Evolutionary conservation across 2,329 filamentous ascomycete genomes (phyloP).

Genomic region (Calonectria fujianensis): DNA sequence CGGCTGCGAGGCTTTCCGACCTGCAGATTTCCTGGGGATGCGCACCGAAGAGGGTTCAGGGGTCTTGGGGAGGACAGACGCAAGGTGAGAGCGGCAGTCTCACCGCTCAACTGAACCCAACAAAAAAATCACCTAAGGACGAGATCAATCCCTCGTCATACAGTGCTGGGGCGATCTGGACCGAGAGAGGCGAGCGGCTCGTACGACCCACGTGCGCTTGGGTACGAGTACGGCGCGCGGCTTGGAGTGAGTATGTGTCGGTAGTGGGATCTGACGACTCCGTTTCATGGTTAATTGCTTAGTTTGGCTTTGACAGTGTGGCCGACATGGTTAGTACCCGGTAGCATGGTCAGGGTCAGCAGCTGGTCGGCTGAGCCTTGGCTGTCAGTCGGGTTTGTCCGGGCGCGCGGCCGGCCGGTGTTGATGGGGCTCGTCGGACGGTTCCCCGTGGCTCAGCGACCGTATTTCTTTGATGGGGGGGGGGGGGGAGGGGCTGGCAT

Average conservation of each 20-base stretch:
- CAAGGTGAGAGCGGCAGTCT: constrained; percentile 19
- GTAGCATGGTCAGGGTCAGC: constrained; percentile 34
- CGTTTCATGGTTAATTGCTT: constrained; percentile 30
- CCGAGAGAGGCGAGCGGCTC: constrained; percentile 39
- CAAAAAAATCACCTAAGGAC: constrained; percentile 9
- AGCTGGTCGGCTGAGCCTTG: constrained; percentile 11
- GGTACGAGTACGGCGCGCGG: constrained; percentile 29
- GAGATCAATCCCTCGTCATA: constrained; percentile 21
- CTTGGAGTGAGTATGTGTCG: background rate
- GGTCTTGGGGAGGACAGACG: background rate
- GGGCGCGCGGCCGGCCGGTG: constrained; percentile 25
- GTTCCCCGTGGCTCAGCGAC: background rate
- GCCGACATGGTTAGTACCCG: constrained; percentile 32
- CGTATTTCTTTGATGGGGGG: background rate
- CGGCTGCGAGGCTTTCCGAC: constrained; percentile 17
- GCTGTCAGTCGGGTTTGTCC: constrained; percentile 36
- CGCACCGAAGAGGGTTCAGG: background rate
- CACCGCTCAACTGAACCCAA: constrained; percentile 30
- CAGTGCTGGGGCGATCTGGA: constrained; percentile 37
- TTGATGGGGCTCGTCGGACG: constrained; percentile 17
- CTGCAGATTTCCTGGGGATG: constrained; percentile 19
- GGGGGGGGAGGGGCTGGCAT: background rate
- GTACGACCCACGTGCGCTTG: constrained; percentile 44
- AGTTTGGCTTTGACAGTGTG: constrained; percentile 23
- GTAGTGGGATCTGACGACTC: constrained; percentile 21